Base-by-base conservation (phyloP, 352 stramenopile genomes). In the Blastocystis sp. region DNA sequence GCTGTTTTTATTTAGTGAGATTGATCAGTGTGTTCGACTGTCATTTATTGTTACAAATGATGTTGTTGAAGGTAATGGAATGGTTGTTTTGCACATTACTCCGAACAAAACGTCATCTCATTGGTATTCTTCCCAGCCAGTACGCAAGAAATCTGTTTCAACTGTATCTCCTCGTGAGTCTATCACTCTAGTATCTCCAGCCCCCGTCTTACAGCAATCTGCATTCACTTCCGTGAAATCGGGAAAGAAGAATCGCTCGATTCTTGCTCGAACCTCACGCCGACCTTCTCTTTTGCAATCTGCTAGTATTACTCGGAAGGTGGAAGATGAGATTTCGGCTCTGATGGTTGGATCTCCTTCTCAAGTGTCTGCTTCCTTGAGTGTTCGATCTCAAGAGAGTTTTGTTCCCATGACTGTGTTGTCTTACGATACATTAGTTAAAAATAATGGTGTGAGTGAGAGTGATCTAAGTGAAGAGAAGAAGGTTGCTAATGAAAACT, bases 1-100 rank as follows among this genome's bases (percentile, higher is more conserved):
- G 4, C 33, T 84, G 15, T 40, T 84, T 44, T 51, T 84, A 54
- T 84, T 48, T 57, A 64, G 68, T n/a, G 73, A 84, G n/a, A 22
- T 42, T 5, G 53, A 64, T 17, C 19, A n/a, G 1, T n/a, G 48
- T 13, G 51, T 44, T 30, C 42, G 33, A 9, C n/a, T 84, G 42
- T 66, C 73, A n/a, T 84, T 84, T 57, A 48, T 66, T 56, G 27
- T 64, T 7, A 54, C 73, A 30, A 33, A 62, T 11, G 73, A 84
- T 42, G 48, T 27, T 0, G 53, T 84, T 54, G 48, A 84, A 53
- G 73, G 73, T 9, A 84, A 84, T 51, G 73, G 73, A 0, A 53
- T 44, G 30, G 54, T 84, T 9, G 30, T 84, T 48, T 57, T 84
- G 24, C 73, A 84, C 24, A 66, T 78, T 57, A 35, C 19, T 60